phyloP scores from a whole-genome alignment of 768 basidiomycete species.

The Glaciozyma martinii region DNA sequence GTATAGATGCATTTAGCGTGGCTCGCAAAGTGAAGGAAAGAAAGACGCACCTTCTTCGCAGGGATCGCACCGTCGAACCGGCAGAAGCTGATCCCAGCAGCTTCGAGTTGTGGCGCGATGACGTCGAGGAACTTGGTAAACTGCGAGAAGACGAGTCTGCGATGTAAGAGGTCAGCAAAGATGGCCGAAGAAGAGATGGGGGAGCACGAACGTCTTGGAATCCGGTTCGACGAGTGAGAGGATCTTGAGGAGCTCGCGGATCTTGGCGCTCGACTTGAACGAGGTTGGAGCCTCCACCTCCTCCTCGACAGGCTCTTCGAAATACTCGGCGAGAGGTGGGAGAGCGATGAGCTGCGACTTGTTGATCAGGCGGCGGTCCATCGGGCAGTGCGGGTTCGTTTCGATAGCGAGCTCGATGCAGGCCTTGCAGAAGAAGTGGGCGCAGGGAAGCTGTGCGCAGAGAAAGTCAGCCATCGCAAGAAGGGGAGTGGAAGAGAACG shows the following conservation, averaged over 20 bases:
- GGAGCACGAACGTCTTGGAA: background rate
- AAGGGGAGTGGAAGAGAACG: no score
- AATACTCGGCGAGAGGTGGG: background rate
- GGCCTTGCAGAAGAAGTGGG: slow-evolving; percentile 12
- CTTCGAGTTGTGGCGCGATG: slow-evolving; percentile 6
- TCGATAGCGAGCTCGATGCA: slow-evolving; percentile 13
- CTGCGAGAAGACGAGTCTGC: slow-evolving; percentile 4
- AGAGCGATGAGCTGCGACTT: background rate
- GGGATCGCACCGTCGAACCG: slow-evolving; percentile 17
- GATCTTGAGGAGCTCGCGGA: background rate
- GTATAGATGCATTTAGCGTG: no score
- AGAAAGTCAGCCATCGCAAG: no score
- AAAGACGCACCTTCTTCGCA: background rate
- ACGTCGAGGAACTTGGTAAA: slow-evolving; percentile 16
- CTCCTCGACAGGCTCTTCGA: background rate
- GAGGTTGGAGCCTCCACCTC: background rate
- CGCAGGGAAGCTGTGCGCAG: slow-evolving; percentile 5
- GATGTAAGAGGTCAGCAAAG: background rate
- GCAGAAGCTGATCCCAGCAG: slow-evolving; percentile 12
- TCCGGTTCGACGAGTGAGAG: background rate
- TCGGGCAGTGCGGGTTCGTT: background rate
- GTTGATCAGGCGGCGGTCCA: background rate
- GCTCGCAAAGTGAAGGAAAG: background rate
- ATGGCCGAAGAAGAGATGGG: no score
- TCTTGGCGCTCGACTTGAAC: background rate